These are phyloP conservation scores for Biancaea sappan DNA, from an alignment of 306 rosid species.

Conservation along the genomic window DNA sequence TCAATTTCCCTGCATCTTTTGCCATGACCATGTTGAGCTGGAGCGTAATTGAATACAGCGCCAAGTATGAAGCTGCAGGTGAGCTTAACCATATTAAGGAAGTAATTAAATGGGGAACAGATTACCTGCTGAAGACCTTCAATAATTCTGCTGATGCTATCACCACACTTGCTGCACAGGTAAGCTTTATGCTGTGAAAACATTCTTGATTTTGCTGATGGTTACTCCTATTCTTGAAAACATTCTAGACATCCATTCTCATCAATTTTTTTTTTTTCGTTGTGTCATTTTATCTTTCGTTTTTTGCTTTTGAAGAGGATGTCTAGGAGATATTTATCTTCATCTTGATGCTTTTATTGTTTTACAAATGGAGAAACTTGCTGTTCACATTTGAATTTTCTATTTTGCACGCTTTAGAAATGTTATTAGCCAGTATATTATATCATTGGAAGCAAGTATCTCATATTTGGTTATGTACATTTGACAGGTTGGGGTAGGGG, in stretches of 20 bases:
- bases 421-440: background rate
- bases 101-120: conserved; percentile 90
- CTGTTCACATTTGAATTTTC: background rate
- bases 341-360: background rate
- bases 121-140: conserved; percentile 93
- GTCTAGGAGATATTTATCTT: background rate
- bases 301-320: too few species aligned
- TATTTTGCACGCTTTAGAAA: background rate
- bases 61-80: conserved; percentile 89
- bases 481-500: conserved; percentile 80
- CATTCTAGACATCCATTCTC: too few species aligned
- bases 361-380: background rate
- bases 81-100: conserved; percentile 89
- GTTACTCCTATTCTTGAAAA: too few species aligned
- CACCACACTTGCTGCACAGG: conserved; percentile 65
- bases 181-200: conserved; percentile 15
- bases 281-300: too few species aligned
- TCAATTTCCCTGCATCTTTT: conserved; percentile 80
- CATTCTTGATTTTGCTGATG: background rate
- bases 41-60: conserved; percentile 96
- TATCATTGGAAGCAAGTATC: conserved; percentile 7
- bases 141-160: conserved; percentile 81
- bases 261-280: too few species aligned
- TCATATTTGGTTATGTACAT: conserved; percentile 17
- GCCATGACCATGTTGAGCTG: conserved; percentile 94